Percentiles rank a stretch among this genome's conserved stretches.
phyloP scores from a whole-genome alignment of 2,329 filamentous ascomycete species.

The Verticillium nubilum region DNA sequence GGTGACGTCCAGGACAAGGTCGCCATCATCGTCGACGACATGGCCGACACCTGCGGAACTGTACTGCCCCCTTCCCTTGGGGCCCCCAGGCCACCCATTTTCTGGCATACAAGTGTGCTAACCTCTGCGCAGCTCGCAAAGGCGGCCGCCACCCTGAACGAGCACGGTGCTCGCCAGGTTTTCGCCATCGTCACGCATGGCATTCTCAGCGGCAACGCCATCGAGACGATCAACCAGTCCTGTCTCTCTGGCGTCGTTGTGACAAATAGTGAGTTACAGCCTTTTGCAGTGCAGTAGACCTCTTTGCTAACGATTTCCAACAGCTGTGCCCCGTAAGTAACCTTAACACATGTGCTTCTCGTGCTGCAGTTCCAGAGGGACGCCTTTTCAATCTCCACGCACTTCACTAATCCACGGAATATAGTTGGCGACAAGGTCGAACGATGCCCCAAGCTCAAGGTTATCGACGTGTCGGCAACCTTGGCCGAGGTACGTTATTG shows the following conservation, averaged over 20 bases:
- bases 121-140: slow-evolving; percentile 49
- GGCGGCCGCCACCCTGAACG: slow-evolving; percentile 81
- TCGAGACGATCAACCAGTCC: slow-evolving; percentile 76
- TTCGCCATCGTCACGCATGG: slow-evolving; percentile 94
- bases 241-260: slow-evolving; percentile 74
- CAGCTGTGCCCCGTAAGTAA: slow-evolving; percentile 28
- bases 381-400: background rate
- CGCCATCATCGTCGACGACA: slow-evolving; percentile 94
- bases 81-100: slow-evolving; percentile 68
- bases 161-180: slow-evolving; percentile 80
- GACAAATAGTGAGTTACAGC: slow-evolving; percentile 65
- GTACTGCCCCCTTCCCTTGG: slow-evolving; percentile 78
- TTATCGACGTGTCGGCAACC: slow-evolving; percentile 88
- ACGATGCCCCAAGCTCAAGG: slow-evolving; percentile 72
- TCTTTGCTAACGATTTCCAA: slow-evolving; percentile 15
- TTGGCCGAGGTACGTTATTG: slow-evolving; percentile 50
- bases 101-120: background rate
- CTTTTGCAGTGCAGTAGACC: background rate
- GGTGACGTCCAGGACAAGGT: slow-evolving; percentile 86
- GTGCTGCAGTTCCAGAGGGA: too few relatives aligned
- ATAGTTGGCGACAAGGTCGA: slow-evolving; percentile 67
- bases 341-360: background rate
- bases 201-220: slow-evolving; percentile 80
- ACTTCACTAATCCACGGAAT: slow-evolving; percentile 47
- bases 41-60: slow-evolving; percentile 93